Evolutionary conservation across 2,329 filamentous ascomycete genomes (phyloP), one percentile per base, ranked within the genome.

Genomic region (Cadophora luteo-olivacea): DNA sequence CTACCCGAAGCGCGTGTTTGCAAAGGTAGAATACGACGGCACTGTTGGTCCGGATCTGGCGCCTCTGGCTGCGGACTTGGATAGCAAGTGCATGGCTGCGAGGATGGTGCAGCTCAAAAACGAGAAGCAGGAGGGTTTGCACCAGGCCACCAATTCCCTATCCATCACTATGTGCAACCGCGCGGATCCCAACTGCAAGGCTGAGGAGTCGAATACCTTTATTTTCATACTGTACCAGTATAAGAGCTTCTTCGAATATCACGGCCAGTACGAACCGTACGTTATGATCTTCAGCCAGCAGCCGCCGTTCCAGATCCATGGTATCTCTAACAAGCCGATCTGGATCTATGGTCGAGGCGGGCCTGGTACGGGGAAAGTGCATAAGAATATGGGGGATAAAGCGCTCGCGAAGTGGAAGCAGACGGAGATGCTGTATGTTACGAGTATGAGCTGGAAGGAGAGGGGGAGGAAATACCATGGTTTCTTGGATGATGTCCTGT

Each of bases 61-160:
- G 1, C 77, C 79, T 0, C 66, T 75, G 0, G 79, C 80, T 0
- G 70, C 72, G 0, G n/a, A 33, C 19, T 1, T 33, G 24, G 87
- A 89, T 68, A 74, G 78, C 11, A 72, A 75, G 38, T 89, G 87
- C 72, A 72, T 87, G 64, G 74, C 70, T 1, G 81, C 76, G 45
- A 83, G 82, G 70, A 78, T 88, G 64, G 84, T 86, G 0, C 70
- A 75, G 16, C 61, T 81, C 0, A 72, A 72, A 0, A 69, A 72
- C 0, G 68, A 79, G 3, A 69, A 80, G 24, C 49, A 32, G 22
- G 84, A 86, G 74, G 84, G 81, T 0, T 82, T 88, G 38, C 87
- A 89, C 72, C 87, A 89, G 75, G 84, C 87, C 5, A 88, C 86
- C 29, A 89, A 89, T 75, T 86, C 85, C 1, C 79, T 89, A 0